phyloP scores from a whole-genome alignment of 2,329 filamentous ascomycete genomes.

The Gyromitra esculenta region DNA sequence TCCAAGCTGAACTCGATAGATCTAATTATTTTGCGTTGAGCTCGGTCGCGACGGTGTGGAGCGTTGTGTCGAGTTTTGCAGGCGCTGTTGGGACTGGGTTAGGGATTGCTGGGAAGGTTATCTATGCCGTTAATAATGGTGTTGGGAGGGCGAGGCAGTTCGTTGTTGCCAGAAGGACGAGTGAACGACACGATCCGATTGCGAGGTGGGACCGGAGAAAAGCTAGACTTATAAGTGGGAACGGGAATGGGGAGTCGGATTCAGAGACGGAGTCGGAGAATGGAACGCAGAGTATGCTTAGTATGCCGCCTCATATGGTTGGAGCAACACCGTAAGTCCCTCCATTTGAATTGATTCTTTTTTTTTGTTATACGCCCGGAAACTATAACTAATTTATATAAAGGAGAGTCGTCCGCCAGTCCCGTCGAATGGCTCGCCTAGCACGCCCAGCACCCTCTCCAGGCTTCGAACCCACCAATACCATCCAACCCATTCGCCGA shows the following conservation, averaged over 20 bases:
- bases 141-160: slow-evolving; percentile 34
- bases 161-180: slow-evolving; percentile 34
- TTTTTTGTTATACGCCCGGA: slow-evolving; percentile 1
- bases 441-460: slow-evolving; percentile 20
- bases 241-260: slow-evolving; percentile 16
- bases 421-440: slow-evolving; percentile 32
- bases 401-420: slow-evolving; percentile 52
- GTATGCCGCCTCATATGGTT: slow-evolving; percentile 55
- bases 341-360: background rate
- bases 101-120: slow-evolving; percentile 31
- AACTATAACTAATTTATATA: slow-evolving; percentile 8
- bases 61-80: slow-evolving; percentile 22
- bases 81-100: slow-evolving; percentile 33
- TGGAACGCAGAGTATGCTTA: slow-evolving; percentile 53
- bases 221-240: background rate
- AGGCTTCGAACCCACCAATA: slow-evolving; percentile 25
- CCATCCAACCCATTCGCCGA: slow-evolving; percentile 20
- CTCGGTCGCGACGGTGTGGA: slow-evolving; percentile 31
- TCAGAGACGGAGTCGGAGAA: slow-evolving; percentile 12
- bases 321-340: slow-evolving; percentile 55
- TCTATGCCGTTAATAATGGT: slow-evolving; percentile 21
- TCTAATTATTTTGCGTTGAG: slow-evolving; percentile 37
- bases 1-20: slow-evolving; percentile 13
- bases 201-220: slow-evolving; percentile 30
- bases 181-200: slow-evolving; percentile 15